Evolutionary conservation across 345 rosid genomes (phyloP).

Genomic region (Gossypium anomalum): DNA sequence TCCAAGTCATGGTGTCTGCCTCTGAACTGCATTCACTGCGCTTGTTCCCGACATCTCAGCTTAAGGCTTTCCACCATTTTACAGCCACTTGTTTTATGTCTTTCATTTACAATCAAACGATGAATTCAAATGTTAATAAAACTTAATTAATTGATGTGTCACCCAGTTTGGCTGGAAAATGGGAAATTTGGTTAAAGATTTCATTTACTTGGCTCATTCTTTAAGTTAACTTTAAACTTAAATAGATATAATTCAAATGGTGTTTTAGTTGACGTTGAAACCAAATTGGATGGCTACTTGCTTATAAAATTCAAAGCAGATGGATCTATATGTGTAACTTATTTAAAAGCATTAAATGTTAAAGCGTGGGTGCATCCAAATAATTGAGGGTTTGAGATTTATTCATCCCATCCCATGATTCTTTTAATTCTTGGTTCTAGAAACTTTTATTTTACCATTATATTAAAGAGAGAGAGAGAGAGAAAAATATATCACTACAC

Average conservation of each 20-base stretch:
- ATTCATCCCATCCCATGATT: neutral
- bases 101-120: too few species aligned
- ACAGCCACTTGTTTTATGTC: neutral
- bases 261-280: neutral
- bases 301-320: neutral
- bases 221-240: neutral
- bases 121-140: too few species aligned
- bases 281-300: neutral
- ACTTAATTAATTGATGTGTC: neutral
- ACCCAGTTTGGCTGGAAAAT: neutral
- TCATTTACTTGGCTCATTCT: neutral
- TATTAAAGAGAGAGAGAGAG: neutral
- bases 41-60: neutral
- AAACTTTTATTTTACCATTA: neutral
- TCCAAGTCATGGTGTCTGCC: neutral
- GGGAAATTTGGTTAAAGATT: neutral
- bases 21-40: neutral
- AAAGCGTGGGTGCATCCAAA: neutral
- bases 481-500: neutral
- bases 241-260: neutral
- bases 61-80: neutral
- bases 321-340: neutral
- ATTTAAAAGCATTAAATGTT: constrained; percentile 1
- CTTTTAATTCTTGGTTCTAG: neutral
- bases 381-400: too few species aligned